These are phyloP conservation scores for Globisporangium megalacanthum DNA, from an alignment of 352 stramenopile genomes.

Conservation along the genomic window DNA sequence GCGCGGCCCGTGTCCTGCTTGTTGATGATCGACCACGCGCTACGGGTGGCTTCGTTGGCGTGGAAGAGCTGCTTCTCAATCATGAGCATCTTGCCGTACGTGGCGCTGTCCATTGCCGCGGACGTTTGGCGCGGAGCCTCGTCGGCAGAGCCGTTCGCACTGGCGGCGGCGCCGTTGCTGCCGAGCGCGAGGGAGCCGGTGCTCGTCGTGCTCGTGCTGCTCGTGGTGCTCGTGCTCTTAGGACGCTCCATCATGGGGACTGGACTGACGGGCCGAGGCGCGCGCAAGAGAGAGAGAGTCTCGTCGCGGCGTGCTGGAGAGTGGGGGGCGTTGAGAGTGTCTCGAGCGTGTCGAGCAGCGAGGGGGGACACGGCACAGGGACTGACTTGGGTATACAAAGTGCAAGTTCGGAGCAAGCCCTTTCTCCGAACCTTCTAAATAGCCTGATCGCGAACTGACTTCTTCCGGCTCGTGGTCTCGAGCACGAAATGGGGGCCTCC, in stretches of 20 bases:
- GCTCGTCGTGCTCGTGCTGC: slow-evolving; percentile 1
- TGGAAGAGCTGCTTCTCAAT: slow-evolving; percentile 79
- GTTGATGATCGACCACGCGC: slow-evolving; percentile 81
- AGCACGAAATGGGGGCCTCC: too few relatives aligned
- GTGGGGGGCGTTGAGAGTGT: background rate
- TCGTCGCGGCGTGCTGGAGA: background rate
- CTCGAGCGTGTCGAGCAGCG: background rate
- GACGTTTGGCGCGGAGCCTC: slow-evolving; percentile 39
- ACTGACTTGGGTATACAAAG: slow-evolving; percentile 2
- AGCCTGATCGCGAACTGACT: background rate
- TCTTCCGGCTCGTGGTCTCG: background rate
- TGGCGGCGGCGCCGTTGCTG: background rate
- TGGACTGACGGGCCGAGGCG: background rate
- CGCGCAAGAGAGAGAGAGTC: background rate
- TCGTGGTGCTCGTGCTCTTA: slow-evolving; percentile 3
- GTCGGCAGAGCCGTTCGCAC: background rate
- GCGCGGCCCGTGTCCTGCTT: slow-evolving; percentile 14
- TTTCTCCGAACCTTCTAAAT: background rate
- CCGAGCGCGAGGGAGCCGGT: background rate
- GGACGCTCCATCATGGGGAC: background rate
- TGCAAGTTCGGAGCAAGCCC: background rate
- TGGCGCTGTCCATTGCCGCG: slow-evolving; percentile 70
- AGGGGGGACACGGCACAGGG: background rate
- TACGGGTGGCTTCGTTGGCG: slow-evolving; percentile 70
- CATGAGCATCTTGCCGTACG: slow-evolving; percentile 75